Evolutionary conservation across 2,329 filamentous ascomycete genomes (phyloP).

Genomic region (Colletotrichum incanum): DNA sequence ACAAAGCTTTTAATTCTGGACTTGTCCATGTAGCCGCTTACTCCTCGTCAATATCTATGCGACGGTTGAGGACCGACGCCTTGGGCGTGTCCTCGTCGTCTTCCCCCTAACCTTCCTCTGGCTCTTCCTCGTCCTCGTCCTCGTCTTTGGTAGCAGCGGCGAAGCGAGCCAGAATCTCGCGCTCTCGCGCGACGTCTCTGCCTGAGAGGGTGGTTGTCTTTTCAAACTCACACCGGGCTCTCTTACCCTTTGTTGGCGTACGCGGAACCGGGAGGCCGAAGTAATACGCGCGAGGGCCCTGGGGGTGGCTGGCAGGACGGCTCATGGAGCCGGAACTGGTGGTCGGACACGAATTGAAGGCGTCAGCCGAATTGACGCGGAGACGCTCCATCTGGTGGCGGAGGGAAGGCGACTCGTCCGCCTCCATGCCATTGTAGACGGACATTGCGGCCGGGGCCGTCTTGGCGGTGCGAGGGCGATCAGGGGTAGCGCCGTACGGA

Average conservation of each 20-base stretch:
- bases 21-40: neutral
- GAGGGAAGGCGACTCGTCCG: conserved; percentile 23
- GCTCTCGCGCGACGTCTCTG: conserved; percentile 36
- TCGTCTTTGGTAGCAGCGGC: neutral
- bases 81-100: conserved; percentile 31
- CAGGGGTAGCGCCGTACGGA: neutral
- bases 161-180: conserved; percentile 32
- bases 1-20: neutral
- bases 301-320: conserved; percentile 5
- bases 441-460: conserved; percentile 10
- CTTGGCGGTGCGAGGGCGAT: conserved; percentile 22
- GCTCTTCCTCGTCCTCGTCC: neutral
- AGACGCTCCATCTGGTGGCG: conserved; percentile 30
- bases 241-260: conserved; percentile 30
- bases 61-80: conserved; percentile 36
- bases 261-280: neutral
- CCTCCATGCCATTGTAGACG: neutral
- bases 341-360: neutral
- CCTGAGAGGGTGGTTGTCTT: conserved; percentile 37
- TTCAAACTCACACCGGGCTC: conserved; percentile 33
- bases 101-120: neutral
- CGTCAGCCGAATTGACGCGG: neutral
- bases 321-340: neutral
- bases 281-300: conserved; percentile 18
- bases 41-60: conserved; percentile 30